phyloP scores from a whole-genome alignment of 345 rosid genomes.

The Sisymbrium irio region DNA sequence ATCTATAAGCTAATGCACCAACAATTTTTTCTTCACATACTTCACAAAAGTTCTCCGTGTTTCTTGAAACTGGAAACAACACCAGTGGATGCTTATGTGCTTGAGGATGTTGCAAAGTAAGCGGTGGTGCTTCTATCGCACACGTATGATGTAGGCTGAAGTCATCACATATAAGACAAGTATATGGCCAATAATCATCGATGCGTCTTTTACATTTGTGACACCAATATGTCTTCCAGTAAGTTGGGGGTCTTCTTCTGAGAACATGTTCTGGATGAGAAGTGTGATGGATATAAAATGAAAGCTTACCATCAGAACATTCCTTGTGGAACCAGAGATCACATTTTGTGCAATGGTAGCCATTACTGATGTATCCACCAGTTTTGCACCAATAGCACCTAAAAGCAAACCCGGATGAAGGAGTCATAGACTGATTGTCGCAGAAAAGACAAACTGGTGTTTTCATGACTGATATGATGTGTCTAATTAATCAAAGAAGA shows the following conservation, averaged over 20 bases:
- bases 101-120: neutral
- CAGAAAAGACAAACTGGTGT: neutral
- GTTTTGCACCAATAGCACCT: neutral
- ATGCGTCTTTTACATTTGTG: neutral
- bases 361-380: neutral
- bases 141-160: too few species aligned
- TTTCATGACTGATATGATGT: neutral
- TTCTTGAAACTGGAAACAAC: neutral
- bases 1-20: neutral
- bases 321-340: neutral
- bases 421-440: neutral
- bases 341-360: neutral
- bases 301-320: neutral
- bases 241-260: neutral
- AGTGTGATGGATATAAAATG: neutral
- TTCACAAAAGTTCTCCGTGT: neutral
- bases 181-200: neutral
- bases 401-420: neutral
- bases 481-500: neutral
- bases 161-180: too few species aligned
- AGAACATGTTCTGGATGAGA: neutral
- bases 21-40: neutral
- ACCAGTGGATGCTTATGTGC: neutral
- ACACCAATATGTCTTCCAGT: neutral
- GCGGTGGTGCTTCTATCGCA: neutral